These are phyloP conservation scores for Fusarium nematophilum DNA, from an alignment of 2,329 filamentous ascomycete species.

Conservation along the genomic window DNA sequence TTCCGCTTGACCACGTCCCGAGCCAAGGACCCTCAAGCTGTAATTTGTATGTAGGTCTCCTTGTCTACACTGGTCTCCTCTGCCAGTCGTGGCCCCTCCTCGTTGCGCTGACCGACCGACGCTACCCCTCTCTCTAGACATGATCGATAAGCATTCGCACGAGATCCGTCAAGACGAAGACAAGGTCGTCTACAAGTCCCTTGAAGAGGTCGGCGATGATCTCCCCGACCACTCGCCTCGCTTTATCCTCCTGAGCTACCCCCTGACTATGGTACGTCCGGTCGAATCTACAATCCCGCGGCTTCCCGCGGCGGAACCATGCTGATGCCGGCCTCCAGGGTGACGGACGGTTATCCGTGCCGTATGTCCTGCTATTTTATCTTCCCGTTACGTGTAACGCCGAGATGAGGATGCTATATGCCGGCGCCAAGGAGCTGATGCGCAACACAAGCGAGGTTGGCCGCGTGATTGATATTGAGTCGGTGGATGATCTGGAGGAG, in stretches of 20 bases:
- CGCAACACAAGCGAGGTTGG: slow-evolving; percentile 92
- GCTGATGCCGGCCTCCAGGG: slow-evolving; percentile 60
- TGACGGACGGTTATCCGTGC: slow-evolving; percentile 86
- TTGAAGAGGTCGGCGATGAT: slow-evolving; percentile 86
- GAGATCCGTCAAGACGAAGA: slow-evolving; percentile 89
- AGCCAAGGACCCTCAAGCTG: slow-evolving; percentile 85
- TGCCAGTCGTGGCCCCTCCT: background rate
- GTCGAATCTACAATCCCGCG: background rate
- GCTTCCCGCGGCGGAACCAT: background rate
- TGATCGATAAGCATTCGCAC: slow-evolving; percentile 89
- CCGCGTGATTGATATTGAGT: slow-evolving; percentile 85
- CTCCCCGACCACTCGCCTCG: slow-evolving; percentile 92
- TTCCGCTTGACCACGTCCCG: slow-evolving; percentile 93
- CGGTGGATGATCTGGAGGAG: slow-evolving; percentile 82
- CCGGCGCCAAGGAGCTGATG: slow-evolving; percentile 95
- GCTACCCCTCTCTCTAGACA: slow-evolving; percentile 65
- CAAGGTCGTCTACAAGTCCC: slow-evolving; percentile 79
- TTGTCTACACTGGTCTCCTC: background rate
- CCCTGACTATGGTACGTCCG: slow-evolving; percentile 78
- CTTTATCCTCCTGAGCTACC: slow-evolving; percentile 91
- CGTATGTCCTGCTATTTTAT: slow-evolving; percentile 96
- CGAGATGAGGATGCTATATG: slow-evolving; percentile 92
- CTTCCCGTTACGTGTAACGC: slow-evolving; percentile 91
- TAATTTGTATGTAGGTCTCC: slow-evolving; percentile 82
- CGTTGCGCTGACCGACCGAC: slow-evolving; percentile 27